Base-by-base conservation (phyloP, 2,329 filamentous ascomycete species). In the Didymella pomorum region DNA sequence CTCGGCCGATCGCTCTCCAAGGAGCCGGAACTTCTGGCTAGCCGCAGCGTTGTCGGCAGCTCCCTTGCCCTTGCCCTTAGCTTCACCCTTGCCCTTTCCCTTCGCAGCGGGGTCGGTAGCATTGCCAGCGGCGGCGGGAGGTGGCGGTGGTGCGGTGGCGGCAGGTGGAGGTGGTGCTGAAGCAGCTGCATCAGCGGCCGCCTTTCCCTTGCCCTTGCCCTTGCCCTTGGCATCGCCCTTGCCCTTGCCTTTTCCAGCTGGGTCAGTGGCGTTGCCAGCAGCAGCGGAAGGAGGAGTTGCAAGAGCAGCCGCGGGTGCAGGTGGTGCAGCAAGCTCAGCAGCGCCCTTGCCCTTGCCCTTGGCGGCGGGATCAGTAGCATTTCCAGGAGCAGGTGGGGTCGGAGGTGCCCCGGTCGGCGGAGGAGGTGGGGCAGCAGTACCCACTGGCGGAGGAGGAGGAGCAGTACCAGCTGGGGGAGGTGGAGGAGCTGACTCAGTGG, bases 1-100 rank as follows among this genome's bases (percentile, higher is more conserved):
- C 44, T 31, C 12, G 29, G 12, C 29, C 29, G 29, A 16, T 16
- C 11, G 39, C 16, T 35, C 16, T 33, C 28, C 44, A 16, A 46
- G 44, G 14, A 46, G 44, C 11, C 16, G 18, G n/a, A 20, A 33
- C 11, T 46, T 18, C 28, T 46, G 44, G 43, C 4, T 26, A 11
- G 23, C 42, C 31, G n/a, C 53, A 29, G 47, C 56, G 21, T 52
- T 44, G 4, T 52, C 64, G 5, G 35, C 56, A 4, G 62, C 61
- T 12, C 52, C 58, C 11, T 66, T 61, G 10, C 56, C 64, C 16
- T 63, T 61, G 16, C 54, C 56, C 21, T 60, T 61, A 25, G 51
- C 62, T 6, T 62, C 58, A 6, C 42, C 58, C n/a, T 50, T 41
- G 14, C 31, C 31, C 16, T 35, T 35, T 35, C 31, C 31, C 6